Percentiles rank a stretch among this genome's conserved stretches.
Evolutionary conservation across 2,329 filamentous ascomycete genomes (phyloP).

Genomic region (Neofusicoccum laricinum): DNA sequence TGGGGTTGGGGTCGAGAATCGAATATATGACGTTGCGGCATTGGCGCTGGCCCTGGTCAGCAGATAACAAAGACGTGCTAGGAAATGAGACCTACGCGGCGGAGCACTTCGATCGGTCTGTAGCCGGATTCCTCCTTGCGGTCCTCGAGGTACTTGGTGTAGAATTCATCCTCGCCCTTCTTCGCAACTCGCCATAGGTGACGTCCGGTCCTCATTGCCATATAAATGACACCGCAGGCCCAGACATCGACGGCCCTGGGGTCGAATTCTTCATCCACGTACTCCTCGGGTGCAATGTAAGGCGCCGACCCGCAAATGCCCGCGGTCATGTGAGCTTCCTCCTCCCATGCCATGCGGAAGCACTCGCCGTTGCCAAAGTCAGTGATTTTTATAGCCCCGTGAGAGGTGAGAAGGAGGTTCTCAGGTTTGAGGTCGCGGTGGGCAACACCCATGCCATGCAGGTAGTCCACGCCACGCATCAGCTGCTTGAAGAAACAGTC

Average conservation of each 20-base stretch:
- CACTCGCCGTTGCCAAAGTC: conserved; percentile 99
- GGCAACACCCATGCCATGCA: conserved; percentile 98
- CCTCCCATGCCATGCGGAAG: conserved; percentile 99
- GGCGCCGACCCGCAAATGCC: conserved; percentile 94
- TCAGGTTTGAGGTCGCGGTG: conserved; percentile 97
- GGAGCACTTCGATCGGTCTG: conserved; percentile 90
- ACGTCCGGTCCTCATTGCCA: conserved; percentile 96
- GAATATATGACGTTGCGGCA: conserved; percentile 99
- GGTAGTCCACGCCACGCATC: conserved; percentile 98
- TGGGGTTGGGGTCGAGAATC: conserved; percentile 91
- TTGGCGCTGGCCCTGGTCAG: conserved; percentile 63
- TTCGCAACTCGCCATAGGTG: conserved; percentile 97
- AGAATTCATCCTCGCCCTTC: conserved; percentile 97
- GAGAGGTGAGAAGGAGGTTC: conserved; percentile 88
- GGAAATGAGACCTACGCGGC: conserved; percentile 63
- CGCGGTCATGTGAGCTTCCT: conserved; percentile 95
- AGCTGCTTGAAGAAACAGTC: conserved; percentile 99
- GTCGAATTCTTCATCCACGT: conserved; percentile 92
- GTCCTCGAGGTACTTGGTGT: conserved; percentile 88
- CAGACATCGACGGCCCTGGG: conserved; percentile 96
- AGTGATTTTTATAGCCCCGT: conserved; percentile 92
- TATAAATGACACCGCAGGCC: conserved; percentile 98
- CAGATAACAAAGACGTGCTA: conserved; percentile 17
- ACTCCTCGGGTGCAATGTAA: conserved; percentile 97
- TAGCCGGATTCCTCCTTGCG: conserved; percentile 94